Conservation (phyloP, 306 rosid species). For the Erythrophleum fordii region DNA sequence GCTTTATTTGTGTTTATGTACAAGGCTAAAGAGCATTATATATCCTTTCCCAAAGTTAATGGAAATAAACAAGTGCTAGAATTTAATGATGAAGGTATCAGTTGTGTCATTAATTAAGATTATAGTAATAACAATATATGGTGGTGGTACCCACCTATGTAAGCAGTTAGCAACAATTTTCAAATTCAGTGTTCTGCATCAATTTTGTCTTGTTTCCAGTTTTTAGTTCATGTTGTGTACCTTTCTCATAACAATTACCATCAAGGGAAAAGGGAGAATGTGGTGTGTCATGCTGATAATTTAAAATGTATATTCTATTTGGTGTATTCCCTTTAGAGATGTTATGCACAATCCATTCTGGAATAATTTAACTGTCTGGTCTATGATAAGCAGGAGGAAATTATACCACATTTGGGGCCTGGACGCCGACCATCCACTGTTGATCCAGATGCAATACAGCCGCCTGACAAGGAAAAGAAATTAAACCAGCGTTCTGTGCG, state of each 20-base stretch:
- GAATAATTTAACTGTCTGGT: slow-evolving; percentile 33
- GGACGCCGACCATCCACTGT: slow-evolving; percentile 84
- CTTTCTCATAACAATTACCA: not conserved
- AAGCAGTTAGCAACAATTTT: not conserved
- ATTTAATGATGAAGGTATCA: not conserved
- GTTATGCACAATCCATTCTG: not conserved
- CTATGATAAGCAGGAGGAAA: slow-evolving; percentile 68
- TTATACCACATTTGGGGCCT: slow-evolving; percentile 86
- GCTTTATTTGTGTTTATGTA: slow-evolving; percentile 9
- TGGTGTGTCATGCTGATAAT: not conserved
- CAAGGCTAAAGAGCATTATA: not conserved
- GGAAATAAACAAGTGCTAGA: not conserved
- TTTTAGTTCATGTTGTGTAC: not conserved
- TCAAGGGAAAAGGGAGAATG: not conserved
- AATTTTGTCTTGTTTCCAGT: not conserved
- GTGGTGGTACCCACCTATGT: not conserved
- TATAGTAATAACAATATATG: too few relatives aligned
- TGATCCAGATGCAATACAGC: slow-evolving; percentile 78
- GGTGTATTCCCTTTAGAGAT: not conserved
- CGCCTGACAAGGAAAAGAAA: slow-evolving; percentile 61
- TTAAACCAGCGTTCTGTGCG: slow-evolving; percentile 63
- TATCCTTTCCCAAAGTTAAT: slow-evolving; percentile 19
- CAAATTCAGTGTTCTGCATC: not conserved
- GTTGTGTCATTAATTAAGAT: not conserved
- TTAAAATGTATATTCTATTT: not conserved